phyloP scores from a whole-genome alignment of 768 basidiomycete genomes.

The Serendipita indica region DNA sequence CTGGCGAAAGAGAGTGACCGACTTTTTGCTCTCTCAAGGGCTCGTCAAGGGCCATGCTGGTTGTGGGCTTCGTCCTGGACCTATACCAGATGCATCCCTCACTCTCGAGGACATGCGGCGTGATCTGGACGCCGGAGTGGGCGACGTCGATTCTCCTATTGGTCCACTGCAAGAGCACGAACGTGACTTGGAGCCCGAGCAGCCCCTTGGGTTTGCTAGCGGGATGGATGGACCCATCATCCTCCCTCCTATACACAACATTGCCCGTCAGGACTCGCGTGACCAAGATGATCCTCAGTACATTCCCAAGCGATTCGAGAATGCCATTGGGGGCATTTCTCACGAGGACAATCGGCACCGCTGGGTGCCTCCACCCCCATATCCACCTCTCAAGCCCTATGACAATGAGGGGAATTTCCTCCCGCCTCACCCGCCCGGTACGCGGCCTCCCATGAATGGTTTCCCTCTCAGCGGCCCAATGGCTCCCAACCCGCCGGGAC shows the following conservation, averaged over 20 bases:
- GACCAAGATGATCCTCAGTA: background rate
- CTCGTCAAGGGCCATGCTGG: conserved; percentile 85
- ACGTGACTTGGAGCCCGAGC: conserved; percentile 8
- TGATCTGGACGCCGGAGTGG: conserved; percentile 19
- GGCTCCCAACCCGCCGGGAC: background rate
- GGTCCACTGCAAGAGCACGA: background rate
- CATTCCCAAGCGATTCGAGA: conserved; percentile 1
- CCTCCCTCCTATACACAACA: conserved; percentile 3
- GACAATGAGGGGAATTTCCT: background rate
- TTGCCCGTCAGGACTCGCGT: background rate
- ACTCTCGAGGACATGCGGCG: conserved; percentile 5
- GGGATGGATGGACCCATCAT: conserved; percentile 41
- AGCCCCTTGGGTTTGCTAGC: conserved; percentile 31
- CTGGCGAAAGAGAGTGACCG: conserved; percentile 58
- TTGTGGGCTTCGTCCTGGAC: conserved; percentile 6
- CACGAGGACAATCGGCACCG: background rate
- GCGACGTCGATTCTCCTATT: background rate
- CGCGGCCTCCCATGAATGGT: background rate
- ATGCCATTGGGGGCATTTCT: conserved; percentile 4
- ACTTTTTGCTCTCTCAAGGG: conserved; percentile 62
- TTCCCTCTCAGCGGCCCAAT: background rate
- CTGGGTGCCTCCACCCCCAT: conserved; percentile 6
- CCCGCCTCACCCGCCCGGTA: background rate
- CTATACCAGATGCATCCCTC: background rate
- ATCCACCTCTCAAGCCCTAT: background rate